Conservation (phyloP, 495 filamentous ascomycete species). For the Trichoderma erinaceum region DNA sequence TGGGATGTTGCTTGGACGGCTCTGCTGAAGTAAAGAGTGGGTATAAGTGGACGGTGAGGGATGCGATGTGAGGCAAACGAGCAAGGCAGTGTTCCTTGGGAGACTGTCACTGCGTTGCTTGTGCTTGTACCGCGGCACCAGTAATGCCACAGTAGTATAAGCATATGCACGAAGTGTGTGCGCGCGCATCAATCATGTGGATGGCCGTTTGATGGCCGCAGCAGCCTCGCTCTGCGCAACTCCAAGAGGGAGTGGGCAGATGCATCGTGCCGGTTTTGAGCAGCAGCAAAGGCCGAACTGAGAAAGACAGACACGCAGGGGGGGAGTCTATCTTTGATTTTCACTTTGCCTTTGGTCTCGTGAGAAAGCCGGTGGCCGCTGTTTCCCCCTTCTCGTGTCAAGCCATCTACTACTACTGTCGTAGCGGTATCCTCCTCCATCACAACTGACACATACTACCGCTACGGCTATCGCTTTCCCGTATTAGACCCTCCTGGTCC, state of each 20-base stretch:
- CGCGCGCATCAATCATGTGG: neutral
- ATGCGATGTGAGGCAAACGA: too few relatives aligned
- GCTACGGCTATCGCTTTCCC: too few relatives aligned
- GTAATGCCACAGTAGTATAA: neutral
- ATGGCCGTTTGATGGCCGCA: slow-evolving; percentile 5
- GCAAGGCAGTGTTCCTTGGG: too few relatives aligned
- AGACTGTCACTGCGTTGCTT: too few relatives aligned
- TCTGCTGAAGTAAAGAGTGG: too few relatives aligned
- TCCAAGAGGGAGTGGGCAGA: neutral
- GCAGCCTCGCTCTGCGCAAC: neutral
- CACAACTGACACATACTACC: too few relatives aligned
- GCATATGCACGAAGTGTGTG: neutral
- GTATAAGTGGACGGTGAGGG: too few relatives aligned
- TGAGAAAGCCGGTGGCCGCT: neutral
- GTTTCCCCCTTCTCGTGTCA: neutral
- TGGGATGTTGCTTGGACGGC: too few relatives aligned
- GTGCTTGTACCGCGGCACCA: neutral
- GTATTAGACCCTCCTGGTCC: too few relatives aligned
- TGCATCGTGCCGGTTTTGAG: neutral
- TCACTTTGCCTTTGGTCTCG: neutral
- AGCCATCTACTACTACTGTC: neutral
- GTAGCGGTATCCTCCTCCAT: neutral
- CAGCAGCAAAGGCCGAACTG: slow-evolving; percentile 1
- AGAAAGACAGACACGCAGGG: neutral
- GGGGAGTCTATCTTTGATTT: neutral